A percentile compares a stretch with the other conserved stretches of the same genome.
These are phyloP conservation scores for Datura wrightii DNA, from an alignment of 257 asterid species.

Conservation along the genomic window DNA sequence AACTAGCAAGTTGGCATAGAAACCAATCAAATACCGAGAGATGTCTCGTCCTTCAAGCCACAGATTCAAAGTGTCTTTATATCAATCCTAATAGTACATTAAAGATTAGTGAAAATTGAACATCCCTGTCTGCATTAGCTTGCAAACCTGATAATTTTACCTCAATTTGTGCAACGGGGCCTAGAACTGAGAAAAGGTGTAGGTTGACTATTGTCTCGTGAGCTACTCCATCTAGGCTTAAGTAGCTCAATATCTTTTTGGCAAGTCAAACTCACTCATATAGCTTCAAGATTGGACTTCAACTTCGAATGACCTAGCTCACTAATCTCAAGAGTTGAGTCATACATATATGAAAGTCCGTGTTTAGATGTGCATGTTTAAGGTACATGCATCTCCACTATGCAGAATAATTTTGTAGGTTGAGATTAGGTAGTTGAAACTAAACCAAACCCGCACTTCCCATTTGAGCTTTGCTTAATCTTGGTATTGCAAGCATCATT, in stretches of 20 bases:
- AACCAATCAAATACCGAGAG: not conserved
- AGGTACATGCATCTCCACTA: not conserved
- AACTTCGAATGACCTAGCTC: constrained; percentile 3
- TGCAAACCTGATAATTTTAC: not conserved
- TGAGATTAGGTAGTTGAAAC: not conserved
- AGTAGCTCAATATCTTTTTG: not conserved
- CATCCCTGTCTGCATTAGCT: not conserved
- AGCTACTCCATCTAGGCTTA: not conserved
- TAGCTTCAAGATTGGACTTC: constrained; percentile 13
- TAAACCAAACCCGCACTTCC: not conserved
- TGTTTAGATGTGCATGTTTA: not conserved
- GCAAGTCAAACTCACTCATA: not conserved
- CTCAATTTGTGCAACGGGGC: not conserved
- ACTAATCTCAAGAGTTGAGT: not conserved
- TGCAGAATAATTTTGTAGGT: not conserved
- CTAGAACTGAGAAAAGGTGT: not conserved
- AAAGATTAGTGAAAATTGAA: constrained; percentile 8
- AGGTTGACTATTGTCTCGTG: not conserved
- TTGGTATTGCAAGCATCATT: not conserved
- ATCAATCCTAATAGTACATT: not conserved
- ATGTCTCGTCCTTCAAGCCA: not conserved
- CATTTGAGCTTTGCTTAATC: not conserved
- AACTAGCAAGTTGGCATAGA: not conserved
- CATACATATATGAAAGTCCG: not conserved
- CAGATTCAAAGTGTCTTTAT: not conserved